Conservation (phyloP, 2,329 filamentous ascomycete genomes). For the Fusarium paranaense region DNA sequence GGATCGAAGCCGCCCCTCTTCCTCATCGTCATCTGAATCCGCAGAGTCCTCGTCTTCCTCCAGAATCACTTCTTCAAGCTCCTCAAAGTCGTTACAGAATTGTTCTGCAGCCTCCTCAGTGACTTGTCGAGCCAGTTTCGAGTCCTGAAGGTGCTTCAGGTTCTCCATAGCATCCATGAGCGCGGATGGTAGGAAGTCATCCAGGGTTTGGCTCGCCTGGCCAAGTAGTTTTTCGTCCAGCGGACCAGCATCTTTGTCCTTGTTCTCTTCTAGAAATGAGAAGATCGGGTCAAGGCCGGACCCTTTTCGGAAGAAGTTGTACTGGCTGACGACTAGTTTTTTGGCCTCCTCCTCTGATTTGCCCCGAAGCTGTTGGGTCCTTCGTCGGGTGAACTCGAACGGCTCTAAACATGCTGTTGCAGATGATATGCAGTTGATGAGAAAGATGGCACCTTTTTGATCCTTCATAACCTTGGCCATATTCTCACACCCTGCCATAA, state of each 20-base stretch:
- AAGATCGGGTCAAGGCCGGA: conserved; percentile 80
- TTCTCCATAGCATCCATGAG: conserved; percentile 92
- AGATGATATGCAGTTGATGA: conserved; percentile 76
- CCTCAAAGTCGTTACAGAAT: conserved; percentile 88
- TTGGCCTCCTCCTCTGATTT: conserved; percentile 66
- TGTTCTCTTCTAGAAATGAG: conserved; percentile 60
- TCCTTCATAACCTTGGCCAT: conserved; percentile 71
- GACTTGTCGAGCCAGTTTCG: conserved; percentile 77
- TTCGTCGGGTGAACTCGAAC: conserved; percentile 73
- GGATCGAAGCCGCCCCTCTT: conserved; percentile 34
- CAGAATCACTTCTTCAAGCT: conserved; percentile 63
- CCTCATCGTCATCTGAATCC: conserved; percentile 38
- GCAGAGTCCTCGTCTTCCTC: conserved; percentile 55
- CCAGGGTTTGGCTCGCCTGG: conserved; percentile 78
- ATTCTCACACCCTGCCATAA: conserved; percentile 79
- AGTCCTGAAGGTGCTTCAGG: conserved; percentile 78
- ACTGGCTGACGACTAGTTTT: conserved; percentile 75
- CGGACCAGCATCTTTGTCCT: conserved; percentile 50
- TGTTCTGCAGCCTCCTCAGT: conserved; percentile 84
- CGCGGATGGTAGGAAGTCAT: conserved; percentile 92
- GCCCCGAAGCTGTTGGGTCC: conserved; percentile 66
- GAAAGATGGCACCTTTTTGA: conserved; percentile 75
- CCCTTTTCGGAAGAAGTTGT: conserved; percentile 76
- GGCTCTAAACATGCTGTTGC: conserved; percentile 66
- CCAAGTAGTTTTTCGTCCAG: conserved; percentile 67